Evolutionary conservation across 768 basidiomycete genomes (phyloP), one percentile per base, ranked within the genome.

Genomic region (Trametes maxima): DNA sequence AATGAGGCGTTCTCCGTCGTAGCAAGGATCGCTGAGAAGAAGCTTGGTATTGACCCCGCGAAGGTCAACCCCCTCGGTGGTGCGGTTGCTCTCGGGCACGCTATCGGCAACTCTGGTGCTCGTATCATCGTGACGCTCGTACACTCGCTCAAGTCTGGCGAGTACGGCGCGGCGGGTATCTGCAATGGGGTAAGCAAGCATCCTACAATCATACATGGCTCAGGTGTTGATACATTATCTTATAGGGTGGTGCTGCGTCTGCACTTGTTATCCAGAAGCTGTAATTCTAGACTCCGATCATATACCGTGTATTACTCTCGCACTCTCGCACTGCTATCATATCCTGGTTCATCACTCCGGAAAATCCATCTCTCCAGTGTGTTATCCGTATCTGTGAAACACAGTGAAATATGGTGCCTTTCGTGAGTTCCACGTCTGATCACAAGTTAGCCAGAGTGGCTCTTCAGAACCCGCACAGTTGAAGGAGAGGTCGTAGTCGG

Each of bases 1-100:
- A 99, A 99, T 74, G 96, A 99, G 75, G 96, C 96, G 25, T 99
- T 98, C 83, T 95, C 94, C 1, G 91, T 91, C 48, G 96, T 98
- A 67, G 89, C 92, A 67, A 84, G 89, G 51, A 89, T 96, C 54
- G 91, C 90, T 2, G 94, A 97, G 78, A 90, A 98, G 78, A 81
- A 93, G 19, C 82, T 96, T 65, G 80, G 81, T 57, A 82, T 99
- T 65, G 89, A 94, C 74, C 84, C 91, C 33, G 83, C 86, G 54
- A 98, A 95, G 80, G 85, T 98, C 72, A 98, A 99, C 72, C 80
- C 90, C 52, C 84, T 94, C 69, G 93, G 95, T 74, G 96, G 96
- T 75, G 96, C 94, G 51, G 96, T 98, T 65, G 92, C 96, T 55
- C 88, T 98, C 50, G 95, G 95, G 35, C 90, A 98, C 74, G 94